phyloP scores from a whole-genome alignment of 73 alveolate species.

The Stentor roeselii region DNA sequence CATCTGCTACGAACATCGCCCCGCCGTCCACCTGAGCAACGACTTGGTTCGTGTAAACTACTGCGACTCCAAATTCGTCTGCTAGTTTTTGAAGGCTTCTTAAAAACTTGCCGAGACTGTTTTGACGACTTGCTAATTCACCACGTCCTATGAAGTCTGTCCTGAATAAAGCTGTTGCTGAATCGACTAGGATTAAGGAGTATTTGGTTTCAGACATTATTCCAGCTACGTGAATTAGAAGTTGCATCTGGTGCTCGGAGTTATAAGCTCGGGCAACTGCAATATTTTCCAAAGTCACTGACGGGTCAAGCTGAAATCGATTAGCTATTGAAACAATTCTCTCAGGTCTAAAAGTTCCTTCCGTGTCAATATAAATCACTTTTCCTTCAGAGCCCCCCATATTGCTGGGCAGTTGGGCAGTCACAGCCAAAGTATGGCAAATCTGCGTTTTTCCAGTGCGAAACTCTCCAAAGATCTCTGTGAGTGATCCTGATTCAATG shows the following conservation, averaged over 20 bases:
- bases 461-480: constrained; percentile 98
- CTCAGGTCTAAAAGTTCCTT: constrained; percentile 97
- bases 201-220: constrained; percentile 87
- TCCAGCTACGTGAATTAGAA: constrained; percentile 84
- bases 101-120: constrained; percentile 93
- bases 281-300: constrained; percentile 94
- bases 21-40: constrained; percentile 96
- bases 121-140: constrained; percentile 88
- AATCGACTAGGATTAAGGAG: constrained; percentile 93
- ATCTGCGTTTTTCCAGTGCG: constrained; percentile 96
- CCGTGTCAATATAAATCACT: constrained; percentile 95
- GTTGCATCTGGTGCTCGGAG: constrained; percentile 91
- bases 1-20: constrained; percentile 87
- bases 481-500: constrained; percentile 88
- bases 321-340: constrained; percentile 87
- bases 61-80: constrained; percentile 97
- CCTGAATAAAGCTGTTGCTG: constrained; percentile 97
- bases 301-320: constrained; percentile 88
- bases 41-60: constrained; percentile 97
- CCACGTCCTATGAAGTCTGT: constrained; percentile 99
- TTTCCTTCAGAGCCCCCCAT: constrained; percentile 96
- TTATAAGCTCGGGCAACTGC: constrained; percentile 97
- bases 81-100: constrained; percentile 96
- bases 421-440: constrained; percentile 94
- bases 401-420: constrained; percentile 77